Conservation (phyloP, 352 stramenopile genomes). For the Phytophthora pini region DNA sequence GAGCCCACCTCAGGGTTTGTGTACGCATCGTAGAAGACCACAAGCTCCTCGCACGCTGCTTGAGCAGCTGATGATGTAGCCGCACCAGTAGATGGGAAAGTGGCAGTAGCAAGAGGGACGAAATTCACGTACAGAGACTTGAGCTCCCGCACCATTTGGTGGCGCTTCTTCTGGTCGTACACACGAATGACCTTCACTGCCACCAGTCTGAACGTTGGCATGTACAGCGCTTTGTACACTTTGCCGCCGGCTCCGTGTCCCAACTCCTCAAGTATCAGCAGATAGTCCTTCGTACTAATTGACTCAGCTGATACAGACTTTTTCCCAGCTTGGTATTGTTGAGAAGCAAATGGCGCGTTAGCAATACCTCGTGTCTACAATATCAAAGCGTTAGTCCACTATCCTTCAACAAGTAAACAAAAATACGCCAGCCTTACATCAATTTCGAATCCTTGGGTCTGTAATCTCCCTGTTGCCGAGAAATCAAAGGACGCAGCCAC, state of each 20-base stretch:
- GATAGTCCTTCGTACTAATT: conserved; percentile 67
- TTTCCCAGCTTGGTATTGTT: conserved; percentile 15
- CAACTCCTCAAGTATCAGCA: conserved; percentile 75
- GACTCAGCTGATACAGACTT: conserved; percentile 23
- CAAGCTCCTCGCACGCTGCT: conserved; percentile 81
- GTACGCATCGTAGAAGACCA: conserved; percentile 94
- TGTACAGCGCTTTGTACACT: conserved; percentile 90
- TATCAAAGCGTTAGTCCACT: conserved; percentile 4
- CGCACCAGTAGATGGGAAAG: conserved; percentile 6
- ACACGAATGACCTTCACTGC: conserved; percentile 91
- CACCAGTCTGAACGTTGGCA: conserved; percentile 90
- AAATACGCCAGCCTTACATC: conserved; percentile 47
- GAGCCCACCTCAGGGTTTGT: conserved; percentile 85
- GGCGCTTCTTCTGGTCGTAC: conserved; percentile 88
- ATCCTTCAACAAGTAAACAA: background rate
- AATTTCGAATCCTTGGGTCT: conserved; percentile 89
- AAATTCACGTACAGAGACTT: conserved; percentile 88
- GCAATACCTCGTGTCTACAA: conserved; percentile 76
- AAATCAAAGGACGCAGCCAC: conserved; percentile 85
- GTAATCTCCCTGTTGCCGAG: conserved; percentile 69
- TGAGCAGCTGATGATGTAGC: conserved; percentile 15
- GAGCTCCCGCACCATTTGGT: conserved; percentile 90
- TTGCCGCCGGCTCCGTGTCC: conserved; percentile 88
- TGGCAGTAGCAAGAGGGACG: conserved; percentile 62
- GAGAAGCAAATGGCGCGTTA: conserved; percentile 60